A percentile compares a stretch with the other conserved stretches of the same genome.
phyloP scores from a whole-genome alignment of 1,284 basidiomycete genomes.

The Cutaneotrichosporon daszewskae region DNA sequence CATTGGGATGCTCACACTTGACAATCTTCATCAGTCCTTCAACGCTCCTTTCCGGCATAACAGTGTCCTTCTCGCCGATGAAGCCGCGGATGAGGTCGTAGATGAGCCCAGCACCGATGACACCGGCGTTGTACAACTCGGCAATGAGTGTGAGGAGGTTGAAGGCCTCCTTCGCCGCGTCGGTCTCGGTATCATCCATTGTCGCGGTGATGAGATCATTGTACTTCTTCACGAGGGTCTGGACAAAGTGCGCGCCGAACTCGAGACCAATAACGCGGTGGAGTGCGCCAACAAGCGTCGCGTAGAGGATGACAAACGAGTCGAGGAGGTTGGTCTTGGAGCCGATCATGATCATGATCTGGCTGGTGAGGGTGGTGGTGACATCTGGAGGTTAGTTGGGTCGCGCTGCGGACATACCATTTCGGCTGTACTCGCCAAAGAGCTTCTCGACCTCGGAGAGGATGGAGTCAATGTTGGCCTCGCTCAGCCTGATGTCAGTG shows the following conservation, averaged over 20 bases:
- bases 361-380: slow-evolving; percentile 67
- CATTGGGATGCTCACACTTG: slow-evolving; percentile 69
- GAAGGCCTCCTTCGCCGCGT: slow-evolving; percentile 65
- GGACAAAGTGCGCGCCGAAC: slow-evolving; percentile 66
- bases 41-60: slow-evolving; percentile 68
- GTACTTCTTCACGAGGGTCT: slow-evolving; percentile 27
- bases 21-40: slow-evolving; percentile 83
- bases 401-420: slow-evolving; percentile 55
- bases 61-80: slow-evolving; percentile 51
- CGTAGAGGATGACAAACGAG: slow-evolving; percentile 85
- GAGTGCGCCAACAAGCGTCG: slow-evolving; percentile 76
- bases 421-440: slow-evolving; percentile 71
- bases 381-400: slow-evolving; percentile 59
- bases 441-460: slow-evolving; percentile 69
- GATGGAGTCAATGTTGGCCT: slow-evolving; percentile 81
- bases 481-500: slow-evolving; percentile 61
- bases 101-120: slow-evolving; percentile 77
- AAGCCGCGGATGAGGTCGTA: slow-evolving; percentile 85
- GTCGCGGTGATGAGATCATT: slow-evolving; percentile 4
- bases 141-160: slow-evolving; percentile 84
- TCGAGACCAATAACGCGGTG: slow-evolving; percentile 83
- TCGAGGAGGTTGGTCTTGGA: slow-evolving; percentile 78
- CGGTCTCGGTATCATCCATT: slow-evolving; percentile 6
- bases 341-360: slow-evolving; percentile 78
- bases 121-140: slow-evolving; percentile 92